These are phyloP conservation scores for Glycine soja DNA, from an alignment of 306 rosid genomes.

Conservation along the genomic window DNA sequence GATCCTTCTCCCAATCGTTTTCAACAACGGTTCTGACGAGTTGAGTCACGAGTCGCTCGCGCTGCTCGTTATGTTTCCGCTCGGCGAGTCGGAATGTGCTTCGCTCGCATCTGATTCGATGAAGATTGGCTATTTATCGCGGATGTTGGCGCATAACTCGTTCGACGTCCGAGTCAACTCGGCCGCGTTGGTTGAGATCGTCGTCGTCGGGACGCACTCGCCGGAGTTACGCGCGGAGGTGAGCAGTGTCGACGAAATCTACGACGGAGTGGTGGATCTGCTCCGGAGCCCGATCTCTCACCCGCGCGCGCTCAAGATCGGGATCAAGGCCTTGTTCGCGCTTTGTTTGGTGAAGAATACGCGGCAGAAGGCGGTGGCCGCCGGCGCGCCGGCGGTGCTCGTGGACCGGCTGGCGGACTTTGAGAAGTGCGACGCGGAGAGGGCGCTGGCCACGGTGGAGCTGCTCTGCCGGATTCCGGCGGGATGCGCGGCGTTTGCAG, in stretches of 20 bases:
- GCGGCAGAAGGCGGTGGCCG: slow-evolving; percentile 68
- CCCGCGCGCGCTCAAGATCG: slow-evolving; percentile 76
- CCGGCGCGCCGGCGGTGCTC: slow-evolving; percentile 77
- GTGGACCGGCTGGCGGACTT: slow-evolving; percentile 75
- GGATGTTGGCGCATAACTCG: slow-evolving; percentile 54
- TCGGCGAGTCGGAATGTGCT: slow-evolving; percentile 66
- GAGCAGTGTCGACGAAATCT: slow-evolving; percentile 66
- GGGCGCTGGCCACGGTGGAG: slow-evolving; percentile 87
- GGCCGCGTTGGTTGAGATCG: slow-evolving; percentile 75
- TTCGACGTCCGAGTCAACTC: slow-evolving; percentile 78
- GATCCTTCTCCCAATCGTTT: slow-evolving; percentile 53
- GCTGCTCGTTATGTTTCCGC: slow-evolving; percentile 66
- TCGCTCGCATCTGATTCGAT: slow-evolving; percentile 59
- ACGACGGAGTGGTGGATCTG: slow-evolving; percentile 75
- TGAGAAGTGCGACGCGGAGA: slow-evolving; percentile 85
- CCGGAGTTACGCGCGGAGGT: slow-evolving; percentile 73
- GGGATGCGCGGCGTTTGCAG: slow-evolving; percentile 65
- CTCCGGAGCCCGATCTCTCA: slow-evolving; percentile 58
- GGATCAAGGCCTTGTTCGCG: slow-evolving; percentile 80
- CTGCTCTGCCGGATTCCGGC: slow-evolving; percentile 71
- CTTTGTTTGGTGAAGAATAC: slow-evolving; percentile 81
- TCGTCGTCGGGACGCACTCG: slow-evolving; percentile 68
- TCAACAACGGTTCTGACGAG: slow-evolving; percentile 51
- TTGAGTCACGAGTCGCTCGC: slow-evolving; percentile 75
- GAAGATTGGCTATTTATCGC: slow-evolving; percentile 54